These are phyloP conservation scores for Candida anutae DNA, from an alignment of 1,139 yeast species.

Conservation along the genomic window DNA sequence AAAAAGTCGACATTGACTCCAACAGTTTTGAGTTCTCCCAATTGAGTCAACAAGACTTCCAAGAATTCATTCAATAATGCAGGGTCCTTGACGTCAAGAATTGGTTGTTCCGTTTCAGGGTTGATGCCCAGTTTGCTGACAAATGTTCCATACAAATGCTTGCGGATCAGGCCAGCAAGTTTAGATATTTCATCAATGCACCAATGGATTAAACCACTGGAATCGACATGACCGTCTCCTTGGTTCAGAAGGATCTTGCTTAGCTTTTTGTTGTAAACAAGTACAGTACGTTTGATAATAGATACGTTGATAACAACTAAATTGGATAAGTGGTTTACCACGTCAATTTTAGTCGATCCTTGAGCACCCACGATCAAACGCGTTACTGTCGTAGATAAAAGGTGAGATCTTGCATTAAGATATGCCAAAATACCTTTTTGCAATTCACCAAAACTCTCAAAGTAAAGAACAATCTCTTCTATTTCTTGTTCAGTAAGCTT, in stretches of 20 bases:
- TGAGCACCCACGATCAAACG: slow-evolving; percentile 34
- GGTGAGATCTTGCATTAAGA: slow-evolving; percentile 28
- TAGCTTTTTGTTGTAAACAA: slow-evolving; percentile 26
- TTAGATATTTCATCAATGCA: slow-evolving; percentile 57
- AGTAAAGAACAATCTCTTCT: slow-evolving; percentile 26
- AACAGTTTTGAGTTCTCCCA: slow-evolving; percentile 50
- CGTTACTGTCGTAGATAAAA: slow-evolving; percentile 27
- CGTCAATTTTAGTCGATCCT: slow-evolving; percentile 40
- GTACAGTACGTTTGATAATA: slow-evolving; percentile 29
- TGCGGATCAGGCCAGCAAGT: slow-evolving; percentile 52
- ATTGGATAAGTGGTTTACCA: slow-evolving; percentile 37
- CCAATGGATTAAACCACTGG: slow-evolving; percentile 54
- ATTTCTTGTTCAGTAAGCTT: slow-evolving; percentile 25
- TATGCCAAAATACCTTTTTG: slow-evolving; percentile 32
- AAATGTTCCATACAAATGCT: slow-evolving; percentile 62
- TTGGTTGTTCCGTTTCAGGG: slow-evolving; percentile 19
- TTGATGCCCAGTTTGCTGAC: slow-evolving; percentile 20
- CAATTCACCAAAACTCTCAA: slow-evolving; percentile 29
- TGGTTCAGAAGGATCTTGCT: slow-evolving; percentile 23
- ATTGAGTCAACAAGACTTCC: slow-evolving; percentile 49
- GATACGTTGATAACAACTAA: slow-evolving; percentile 35
- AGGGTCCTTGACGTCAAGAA: slow-evolving; percentile 23
- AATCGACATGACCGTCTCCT: slow-evolving; percentile 24
- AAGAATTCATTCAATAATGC: slow-evolving; percentile 37
- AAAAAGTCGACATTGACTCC: slow-evolving; percentile 71